These are phyloP conservation scores for Pichia eremophila DNA, from an alignment of 805 yeast genomes.

Conservation along the genomic window DNA sequence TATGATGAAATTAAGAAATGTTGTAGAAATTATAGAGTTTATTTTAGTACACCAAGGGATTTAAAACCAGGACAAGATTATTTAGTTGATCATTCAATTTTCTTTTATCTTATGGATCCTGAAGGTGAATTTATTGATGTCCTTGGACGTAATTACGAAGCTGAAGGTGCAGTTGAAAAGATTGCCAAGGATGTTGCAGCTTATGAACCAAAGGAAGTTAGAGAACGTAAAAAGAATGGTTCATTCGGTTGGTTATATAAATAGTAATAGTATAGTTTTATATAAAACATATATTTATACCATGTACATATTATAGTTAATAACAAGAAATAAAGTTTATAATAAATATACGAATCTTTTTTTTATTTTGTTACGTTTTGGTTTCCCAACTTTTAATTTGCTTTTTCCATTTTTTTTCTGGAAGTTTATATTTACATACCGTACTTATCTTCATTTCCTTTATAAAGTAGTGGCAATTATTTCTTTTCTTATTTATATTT, in stretches of 20 bases:
- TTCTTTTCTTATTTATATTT: too few species aligned
- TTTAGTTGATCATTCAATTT: slow-evolving; percentile 93
- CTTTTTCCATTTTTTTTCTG: too few species aligned
- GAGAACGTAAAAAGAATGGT: slow-evolving; percentile 53
- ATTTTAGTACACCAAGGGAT: slow-evolving; percentile 93
- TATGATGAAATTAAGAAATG: slow-evolving; percentile 75
- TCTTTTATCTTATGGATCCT: slow-evolving; percentile 97
- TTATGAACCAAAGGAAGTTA: slow-evolving; percentile 62
- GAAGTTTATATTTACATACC: too few species aligned
- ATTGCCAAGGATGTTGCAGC: slow-evolving; percentile 68
- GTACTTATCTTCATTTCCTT: too few species aligned
- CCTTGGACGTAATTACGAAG: slow-evolving; percentile 82
- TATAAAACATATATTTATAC: not conserved
- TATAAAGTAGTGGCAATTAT: too few species aligned
- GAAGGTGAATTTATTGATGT: slow-evolving; percentile 95
- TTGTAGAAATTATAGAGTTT: slow-evolving; percentile 88
- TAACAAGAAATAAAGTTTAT: too few species aligned
- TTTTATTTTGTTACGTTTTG: too few species aligned
- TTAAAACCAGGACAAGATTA: slow-evolving; percentile 95
- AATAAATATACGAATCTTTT: too few species aligned
- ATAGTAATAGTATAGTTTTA: slow-evolving; percentile 13
- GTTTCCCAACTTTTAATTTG: too few species aligned
- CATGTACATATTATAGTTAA: not conserved
- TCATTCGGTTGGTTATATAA: slow-evolving; percentile 53
- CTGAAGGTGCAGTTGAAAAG: slow-evolving; percentile 65